Base-by-base conservation (phyloP, 1,284 basidiomycete species). In the Boletus semigastroideus region DNA sequence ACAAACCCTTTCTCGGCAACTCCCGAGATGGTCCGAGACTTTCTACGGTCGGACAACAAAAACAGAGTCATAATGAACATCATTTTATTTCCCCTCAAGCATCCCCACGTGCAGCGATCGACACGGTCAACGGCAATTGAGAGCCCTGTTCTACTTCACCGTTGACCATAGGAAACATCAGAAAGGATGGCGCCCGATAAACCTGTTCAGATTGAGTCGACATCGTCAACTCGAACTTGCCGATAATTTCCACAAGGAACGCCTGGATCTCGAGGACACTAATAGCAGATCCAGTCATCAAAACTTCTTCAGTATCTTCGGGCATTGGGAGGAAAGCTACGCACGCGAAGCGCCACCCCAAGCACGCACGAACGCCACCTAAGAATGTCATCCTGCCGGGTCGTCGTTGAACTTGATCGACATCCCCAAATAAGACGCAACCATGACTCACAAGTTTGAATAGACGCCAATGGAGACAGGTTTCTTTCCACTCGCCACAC, bases 331-430 rank as follows among this genome's bases (percentile, higher is more conserved):
- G 9, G 22, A 30, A 46, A n/a, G 11, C 0, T 14, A 52, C 51
- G 33, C 51, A 58, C 56, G 57, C 77, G 57, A 83, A 80, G 51
- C 78, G 73, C 80, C 81, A 83, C 19, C 77, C 77, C 25, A 78
- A 71, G 57, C 76, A 79, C 1, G 72, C 61, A 17, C 74, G 69
- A 27, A 68, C 53, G 8, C 77, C 79, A 16, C 72, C 69, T 17
- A 72, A 57, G 55, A 80, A 82, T 11, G 72, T 76, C 59, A 79
- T 62, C 37, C 77, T 79, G n/a, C 33, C 11, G 25, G 25, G 25
- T 6, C 4, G 25, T 7, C 5, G 5, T 25, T 25, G 25, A 25
- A 25, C 25, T 25, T 25, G 25, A 25, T 25, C 25, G 25, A 25
- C 5, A n/a, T n/a, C n/a, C 34, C n/a, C n/a, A 9, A n/a, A 36